Evolutionary conservation across 805 yeast genomes (phyloP).

Genomic region (Priceomyces castillae): DNA sequence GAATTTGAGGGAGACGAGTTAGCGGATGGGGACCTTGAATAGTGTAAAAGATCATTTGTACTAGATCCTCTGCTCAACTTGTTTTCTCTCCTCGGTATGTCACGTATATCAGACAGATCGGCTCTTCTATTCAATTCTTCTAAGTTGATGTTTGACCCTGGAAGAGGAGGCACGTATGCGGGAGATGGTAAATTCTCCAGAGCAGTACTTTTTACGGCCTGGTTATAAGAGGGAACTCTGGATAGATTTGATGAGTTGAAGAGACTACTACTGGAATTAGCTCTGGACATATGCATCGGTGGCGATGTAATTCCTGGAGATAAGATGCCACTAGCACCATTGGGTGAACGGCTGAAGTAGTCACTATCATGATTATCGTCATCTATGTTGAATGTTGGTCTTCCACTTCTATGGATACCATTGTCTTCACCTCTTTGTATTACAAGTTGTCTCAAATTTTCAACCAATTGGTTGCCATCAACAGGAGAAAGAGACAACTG

Average conservation of each 20-base stretch:
- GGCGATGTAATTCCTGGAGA: constrained; percentile 52
- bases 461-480: constrained; percentile 44
- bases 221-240: constrained; percentile 79
- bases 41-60: constrained; percentile 18
- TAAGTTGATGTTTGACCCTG: constrained; percentile 38
- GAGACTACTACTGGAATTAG: constrained; percentile 41
- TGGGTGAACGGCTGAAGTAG: constrained; percentile 25
- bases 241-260: constrained; percentile 37
- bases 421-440: constrained; percentile 39
- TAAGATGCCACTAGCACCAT: constrained; percentile 8
- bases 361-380: constrained; percentile 17
- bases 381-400: constrained; percentile 6
- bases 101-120: constrained; percentile 16
- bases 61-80: constrained; percentile 26
- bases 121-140: constrained; percentile 27
- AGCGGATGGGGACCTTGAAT: constrained; percentile 10
- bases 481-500: constrained; percentile 37
- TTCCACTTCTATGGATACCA: not conserved
- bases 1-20: constrained; percentile 4
- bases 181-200: constrained; percentile 65
- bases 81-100: constrained; percentile 11
- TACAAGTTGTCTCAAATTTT: constrained; percentile 51
- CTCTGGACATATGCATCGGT: constrained; percentile 57
- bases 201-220: constrained; percentile 62
- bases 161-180: constrained; percentile 55